phyloP scores from a whole-genome alignment of 768 basidiomycete genomes.

The Paxillus rubicundulus region DNA sequence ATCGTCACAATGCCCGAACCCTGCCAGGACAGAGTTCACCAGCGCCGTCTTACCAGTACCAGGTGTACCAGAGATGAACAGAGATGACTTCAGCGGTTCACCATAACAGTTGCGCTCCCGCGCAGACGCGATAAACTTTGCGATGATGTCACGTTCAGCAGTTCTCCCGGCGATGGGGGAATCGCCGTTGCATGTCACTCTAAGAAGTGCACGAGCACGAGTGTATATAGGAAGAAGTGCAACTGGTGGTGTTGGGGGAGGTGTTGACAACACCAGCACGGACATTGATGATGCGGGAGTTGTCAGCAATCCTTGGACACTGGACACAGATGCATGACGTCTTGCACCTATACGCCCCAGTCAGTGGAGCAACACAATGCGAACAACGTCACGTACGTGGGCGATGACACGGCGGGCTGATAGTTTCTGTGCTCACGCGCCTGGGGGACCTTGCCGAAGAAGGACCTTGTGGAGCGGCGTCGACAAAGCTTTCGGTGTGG shows the following conservation, averaged over 20 bases:
- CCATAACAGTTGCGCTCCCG: conserved; percentile 27
- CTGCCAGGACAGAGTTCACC: conserved; percentile 61
- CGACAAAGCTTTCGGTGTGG: conserved; percentile 36
- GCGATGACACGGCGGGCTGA: conserved; percentile 43
- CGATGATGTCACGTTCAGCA: conserved; percentile 55
- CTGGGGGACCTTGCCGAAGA: conserved; percentile 39
- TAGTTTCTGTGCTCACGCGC: conserved; percentile 35
- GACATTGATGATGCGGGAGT: conserved; percentile 47
- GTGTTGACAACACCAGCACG: conserved; percentile 50
- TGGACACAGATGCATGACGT: conserved; percentile 49
- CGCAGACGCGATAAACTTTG: conserved; percentile 59
- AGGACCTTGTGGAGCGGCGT: conserved; percentile 34
- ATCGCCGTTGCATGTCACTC: conserved; percentile 61
- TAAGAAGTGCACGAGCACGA: conserved; percentile 69
- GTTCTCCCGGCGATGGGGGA: conserved; percentile 66
- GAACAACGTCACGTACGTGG: conserved; percentile 38
- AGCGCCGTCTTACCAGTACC: conserved; percentile 92
- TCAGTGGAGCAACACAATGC: conserved; percentile 1
- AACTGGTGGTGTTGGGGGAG: conserved; percentile 57
- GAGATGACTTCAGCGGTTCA: conserved; percentile 37
- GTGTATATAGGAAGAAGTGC: conserved; percentile 45
- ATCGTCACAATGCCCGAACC: conserved; percentile 36
- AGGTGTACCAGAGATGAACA: conserved; percentile 92
- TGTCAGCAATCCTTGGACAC: conserved; percentile 33
- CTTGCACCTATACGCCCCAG: conserved; percentile 37